Evolutionary conservation across 768 basidiomycete genomes (phyloP).

Genomic region (Leccinum pellstonianum): DNA sequence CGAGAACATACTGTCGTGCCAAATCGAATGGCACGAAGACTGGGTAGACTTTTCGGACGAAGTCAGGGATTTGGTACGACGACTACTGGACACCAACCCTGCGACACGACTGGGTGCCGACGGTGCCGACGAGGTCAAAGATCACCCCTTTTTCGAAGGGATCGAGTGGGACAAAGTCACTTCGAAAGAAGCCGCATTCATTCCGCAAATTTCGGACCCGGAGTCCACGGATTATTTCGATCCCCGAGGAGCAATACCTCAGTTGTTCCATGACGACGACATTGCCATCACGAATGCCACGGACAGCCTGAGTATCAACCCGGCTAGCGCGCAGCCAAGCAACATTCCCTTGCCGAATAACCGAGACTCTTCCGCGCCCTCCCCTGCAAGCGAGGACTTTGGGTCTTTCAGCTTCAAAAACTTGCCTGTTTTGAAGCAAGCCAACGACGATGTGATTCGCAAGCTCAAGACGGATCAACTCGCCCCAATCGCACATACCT

Average conservation of each 20-base stretch:
- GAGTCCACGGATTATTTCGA: constrained; percentile 99
- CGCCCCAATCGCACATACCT: constrained; percentile 69
- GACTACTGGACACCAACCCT: constrained; percentile 81
- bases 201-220: constrained; percentile 91
- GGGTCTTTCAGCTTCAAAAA: constrained; percentile 99
- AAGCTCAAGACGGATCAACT: constrained; percentile 93
- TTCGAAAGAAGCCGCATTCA: constrained; percentile 86
- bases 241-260: constrained; percentile 86
- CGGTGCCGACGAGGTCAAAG: constrained; percentile 91
- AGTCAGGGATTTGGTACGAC: constrained; percentile 86
- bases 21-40: constrained; percentile 95
- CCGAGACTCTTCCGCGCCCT: constrained; percentile 40
- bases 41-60: constrained; percentile 84
- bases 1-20: constrained; percentile 94
- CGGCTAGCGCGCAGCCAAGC: constrained; percentile 16
- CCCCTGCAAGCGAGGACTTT: constrained; percentile 83
- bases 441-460: constrained; percentile 96
- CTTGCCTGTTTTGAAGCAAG: constrained; percentile 91
- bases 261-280: constrained; percentile 91
- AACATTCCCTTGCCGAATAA: constrained; percentile 34
- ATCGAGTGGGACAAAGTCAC: constrained; percentile 95
- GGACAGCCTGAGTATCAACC: constrained; percentile 42
- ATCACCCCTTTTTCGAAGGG: constrained; percentile 84
- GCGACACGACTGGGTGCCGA: constrained; percentile 75
- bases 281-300: constrained; percentile 47